Evolutionary conservation across 305 asterid species (phyloP).

Genomic region (Coffea humblotiana): DNA sequence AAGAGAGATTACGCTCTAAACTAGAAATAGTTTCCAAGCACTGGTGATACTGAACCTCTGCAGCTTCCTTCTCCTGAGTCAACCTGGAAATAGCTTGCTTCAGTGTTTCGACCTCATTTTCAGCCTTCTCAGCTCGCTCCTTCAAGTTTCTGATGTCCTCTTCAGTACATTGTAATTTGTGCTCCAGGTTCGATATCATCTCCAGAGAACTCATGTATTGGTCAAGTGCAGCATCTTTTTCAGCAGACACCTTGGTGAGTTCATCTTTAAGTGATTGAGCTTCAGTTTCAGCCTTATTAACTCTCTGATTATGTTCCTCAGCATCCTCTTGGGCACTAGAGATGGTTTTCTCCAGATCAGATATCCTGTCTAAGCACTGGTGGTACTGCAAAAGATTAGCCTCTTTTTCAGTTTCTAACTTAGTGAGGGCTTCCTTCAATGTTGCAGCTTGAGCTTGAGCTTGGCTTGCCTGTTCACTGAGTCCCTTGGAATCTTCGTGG

Average conservation of each 20-base stretch:
- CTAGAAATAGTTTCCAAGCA: constrained; percentile 66
- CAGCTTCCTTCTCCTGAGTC: constrained; percentile 69
- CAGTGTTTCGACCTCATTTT: constrained; percentile 68
- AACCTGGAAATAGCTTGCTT: constrained; percentile 55
- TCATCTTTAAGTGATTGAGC: constrained; percentile 53
- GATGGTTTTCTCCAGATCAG: constrained; percentile 52
- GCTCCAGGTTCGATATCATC: constrained; percentile 73
- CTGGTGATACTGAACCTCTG: constrained; percentile 56
- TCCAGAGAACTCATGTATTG: constrained; percentile 70
- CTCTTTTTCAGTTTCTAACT: constrained; percentile 74
- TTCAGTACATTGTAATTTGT: constrained; percentile 56
- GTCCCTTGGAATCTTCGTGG: constrained; percentile 57
- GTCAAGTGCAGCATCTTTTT: constrained; percentile 76
- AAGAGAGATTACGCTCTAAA: constrained; percentile 57
- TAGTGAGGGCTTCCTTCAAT: constrained; percentile 58
- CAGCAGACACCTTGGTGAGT: constrained; percentile 47
- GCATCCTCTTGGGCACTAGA: constrained; percentile 46
- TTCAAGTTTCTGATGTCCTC: constrained; percentile 58
- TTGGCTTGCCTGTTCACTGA: constrained; percentile 61
- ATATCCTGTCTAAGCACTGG: constrained; percentile 60
- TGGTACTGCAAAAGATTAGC: constrained; percentile 68
- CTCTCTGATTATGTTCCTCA: constrained; percentile 48
- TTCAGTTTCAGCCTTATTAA: constrained; percentile 55
- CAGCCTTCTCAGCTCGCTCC: constrained; percentile 81
- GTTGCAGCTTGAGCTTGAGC: constrained; percentile 74